Evolutionary conservation across 2,329 filamentous ascomycete species (phyloP), one percentile per base, ranked within the genome.

Genomic region (Fusarium floridanum): DNA sequence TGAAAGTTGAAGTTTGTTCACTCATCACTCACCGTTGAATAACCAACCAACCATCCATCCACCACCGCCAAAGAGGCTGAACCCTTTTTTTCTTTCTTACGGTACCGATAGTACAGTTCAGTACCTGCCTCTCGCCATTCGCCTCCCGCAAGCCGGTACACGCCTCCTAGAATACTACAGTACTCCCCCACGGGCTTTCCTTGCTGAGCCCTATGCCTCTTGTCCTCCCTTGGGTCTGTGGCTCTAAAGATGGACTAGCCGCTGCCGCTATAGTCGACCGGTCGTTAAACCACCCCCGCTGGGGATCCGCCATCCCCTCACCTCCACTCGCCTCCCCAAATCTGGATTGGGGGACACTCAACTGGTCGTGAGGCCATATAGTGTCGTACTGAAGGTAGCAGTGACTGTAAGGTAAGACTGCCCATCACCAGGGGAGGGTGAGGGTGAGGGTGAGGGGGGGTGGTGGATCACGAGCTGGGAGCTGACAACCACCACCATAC

Each of bases 211-310:
- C 56, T 64, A 67, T 48, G 45, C 45, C 61, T 64, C 48, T 45
- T 64, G 48, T 45, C 61, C 43, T 57, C 39, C 60, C 45, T 61
- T 50, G 24, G 67, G 71, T 64, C 65, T 50, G 75, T 76, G 61
- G 75, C 71, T 64, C 73, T 67, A 72, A 53, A 70, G 61, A 59
- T 63, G 64, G 67, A 45, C 63, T 75, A 77, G 74, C 60, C 32
- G 60, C 60, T 64, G 74, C 69, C 73, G 72, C 75, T 73, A 77
- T 67, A 27, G 41, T 72, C 56, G 72, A 45, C 55, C 48, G 61
- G 69, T 60, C 50, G 48, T 65, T 63, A 50, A 64, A 67, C 62
- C 41, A 56, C 55, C 65, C 66, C 74, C 61, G 68, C 64, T 64
- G 63, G 67, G 45, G 45, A 67, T 60, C 70, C 62, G 60, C 67